A percentile compares a stretch with the other conserved stretches of the same genome.
These are phyloP conservation scores for Phaffia rhodozyma DNA, from an alignment of 1,284 basidiomycete genomes.

Conservation along the genomic window DNA sequence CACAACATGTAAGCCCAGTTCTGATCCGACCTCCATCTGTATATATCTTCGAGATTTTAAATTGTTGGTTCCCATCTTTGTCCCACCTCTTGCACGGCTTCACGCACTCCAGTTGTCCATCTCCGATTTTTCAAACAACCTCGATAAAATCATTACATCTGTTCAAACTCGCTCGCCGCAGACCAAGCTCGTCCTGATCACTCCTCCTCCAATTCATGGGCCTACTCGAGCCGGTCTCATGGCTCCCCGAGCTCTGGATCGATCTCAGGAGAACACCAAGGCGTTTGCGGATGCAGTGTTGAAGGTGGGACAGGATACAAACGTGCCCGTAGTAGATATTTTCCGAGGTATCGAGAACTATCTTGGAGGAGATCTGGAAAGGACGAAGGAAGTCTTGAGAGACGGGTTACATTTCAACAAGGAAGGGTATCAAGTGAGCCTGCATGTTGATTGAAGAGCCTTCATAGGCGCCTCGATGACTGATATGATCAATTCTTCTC, in stretches of 20 bases:
- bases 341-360: conserved; percentile 56
- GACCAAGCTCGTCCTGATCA: conserved; percentile 68
- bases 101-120: conserved; percentile 57
- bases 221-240: conserved; percentile 36
- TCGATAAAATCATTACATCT: conserved; percentile 50
- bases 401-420: conserved; percentile 17
- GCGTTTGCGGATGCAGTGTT: conserved; percentile 57
- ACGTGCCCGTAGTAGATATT: conserved; percentile 53
- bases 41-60: not conserved
- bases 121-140: conserved; percentile 52
- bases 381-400: not conserved
- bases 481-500: not conserved
- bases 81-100: not conserved
- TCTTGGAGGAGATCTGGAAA: conserved; percentile 37
- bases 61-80: not conserved
- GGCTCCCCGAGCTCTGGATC: conserved; percentile 43
- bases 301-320: conserved; percentile 45
- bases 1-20: conserved; percentile 27
- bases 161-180: conserved; percentile 52
- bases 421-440: conserved; percentile 11
- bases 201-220: conserved; percentile 69
- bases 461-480: not conserved
- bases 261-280: conserved; percentile 49
- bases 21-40: conserved; percentile 1
- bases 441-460: not conserved